phyloP scores from a whole-genome alignment of 495 filamentous ascomycete genomes.

The Apiosordaria backusii region DNA sequence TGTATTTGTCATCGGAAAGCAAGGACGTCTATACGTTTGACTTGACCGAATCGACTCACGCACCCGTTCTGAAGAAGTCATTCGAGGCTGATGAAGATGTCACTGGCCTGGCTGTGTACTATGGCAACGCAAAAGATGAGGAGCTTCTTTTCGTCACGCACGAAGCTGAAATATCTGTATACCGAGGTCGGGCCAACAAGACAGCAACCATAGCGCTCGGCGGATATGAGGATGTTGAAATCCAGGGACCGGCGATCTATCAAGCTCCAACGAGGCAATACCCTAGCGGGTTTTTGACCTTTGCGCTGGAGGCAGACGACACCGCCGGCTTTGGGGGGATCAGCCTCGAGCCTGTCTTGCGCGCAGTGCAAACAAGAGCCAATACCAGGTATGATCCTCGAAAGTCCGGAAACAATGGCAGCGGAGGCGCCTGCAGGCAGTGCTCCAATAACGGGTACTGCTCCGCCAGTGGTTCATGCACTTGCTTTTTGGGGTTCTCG shows the following conservation, averaged over 20 bases:
- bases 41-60: slow-evolving; percentile 10
- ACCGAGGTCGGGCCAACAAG: too few relatives aligned
- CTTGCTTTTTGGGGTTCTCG: slow-evolving; percentile 10
- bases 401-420: background rate
- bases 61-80: slow-evolving; percentile 5
- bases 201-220: slow-evolving; percentile 8
- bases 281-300: slow-evolving; percentile 6
- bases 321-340: slow-evolving; percentile 8
- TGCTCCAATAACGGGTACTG: slow-evolving; percentile 15
- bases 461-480: slow-evolving; percentile 6
- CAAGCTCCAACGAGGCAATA: slow-evolving; percentile 10
- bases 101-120: slow-evolving; percentile 11
- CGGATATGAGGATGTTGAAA: slow-evolving; percentile 10
- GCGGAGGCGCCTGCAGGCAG: slow-evolving; percentile 1
- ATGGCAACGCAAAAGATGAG: background rate
- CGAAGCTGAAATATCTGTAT: slow-evolving; percentile 11
- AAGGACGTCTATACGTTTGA: slow-evolving; percentile 14
- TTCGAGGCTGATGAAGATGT: slow-evolving; percentile 13
- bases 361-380: background rate
- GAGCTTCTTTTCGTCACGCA: slow-evolving; percentile 12
- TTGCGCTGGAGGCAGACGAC: slow-evolving; percentile 13
- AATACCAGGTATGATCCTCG: slow-evolving; percentile 16
- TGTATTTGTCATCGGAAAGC: slow-evolving; percentile 11
- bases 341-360: slow-evolving; percentile 6
- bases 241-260: slow-evolving; percentile 10